A percentile compares a stretch with the other conserved stretches of the same genome.
Conservation (phyloP, 768 basidiomycete species). For the Termitomyces sp. region DNA sequence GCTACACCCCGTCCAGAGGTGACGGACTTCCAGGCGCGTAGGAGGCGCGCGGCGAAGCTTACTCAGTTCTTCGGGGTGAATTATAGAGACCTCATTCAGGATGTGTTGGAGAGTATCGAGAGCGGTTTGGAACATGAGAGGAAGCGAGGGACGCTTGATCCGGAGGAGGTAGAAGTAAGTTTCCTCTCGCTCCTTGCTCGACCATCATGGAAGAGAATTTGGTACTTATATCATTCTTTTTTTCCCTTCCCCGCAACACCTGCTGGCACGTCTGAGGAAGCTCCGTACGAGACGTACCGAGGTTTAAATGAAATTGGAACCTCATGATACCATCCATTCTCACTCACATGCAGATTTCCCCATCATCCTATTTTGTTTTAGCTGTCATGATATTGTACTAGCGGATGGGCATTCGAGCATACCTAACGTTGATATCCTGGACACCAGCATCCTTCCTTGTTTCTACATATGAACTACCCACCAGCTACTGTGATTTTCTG, state of each 20-base stretch:
- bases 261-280: slow-evolving; percentile 48
- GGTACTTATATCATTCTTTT: slow-evolving; percentile 3
- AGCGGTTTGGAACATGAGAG: slow-evolving; percentile 66
- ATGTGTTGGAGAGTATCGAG: slow-evolving; percentile 79
- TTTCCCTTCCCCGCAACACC: slow-evolving; percentile 32
- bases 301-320: slow-evolving; percentile 12
- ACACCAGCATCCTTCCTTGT: neutral
- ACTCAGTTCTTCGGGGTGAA: slow-evolving; percentile 86
- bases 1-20: slow-evolving; percentile 37
- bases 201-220: neutral
- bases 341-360: neutral
- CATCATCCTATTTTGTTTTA: neutral
- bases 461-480: neutral
- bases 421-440: neutral
- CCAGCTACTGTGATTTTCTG: neutral
- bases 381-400: neutral
- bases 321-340: neutral
- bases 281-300: slow-evolving; percentile 47
- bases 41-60: slow-evolving; percentile 76
- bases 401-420: neutral
- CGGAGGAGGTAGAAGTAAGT: slow-evolving; percentile 70
- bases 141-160: slow-evolving; percentile 53
- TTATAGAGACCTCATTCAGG: slow-evolving; percentile 70
- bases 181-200: neutral
- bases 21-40: slow-evolving; percentile 62